phyloP scores from a whole-genome alignment of 2,329 filamentous ascomycete genomes.

The Dactylonectria macrodidyma region DNA sequence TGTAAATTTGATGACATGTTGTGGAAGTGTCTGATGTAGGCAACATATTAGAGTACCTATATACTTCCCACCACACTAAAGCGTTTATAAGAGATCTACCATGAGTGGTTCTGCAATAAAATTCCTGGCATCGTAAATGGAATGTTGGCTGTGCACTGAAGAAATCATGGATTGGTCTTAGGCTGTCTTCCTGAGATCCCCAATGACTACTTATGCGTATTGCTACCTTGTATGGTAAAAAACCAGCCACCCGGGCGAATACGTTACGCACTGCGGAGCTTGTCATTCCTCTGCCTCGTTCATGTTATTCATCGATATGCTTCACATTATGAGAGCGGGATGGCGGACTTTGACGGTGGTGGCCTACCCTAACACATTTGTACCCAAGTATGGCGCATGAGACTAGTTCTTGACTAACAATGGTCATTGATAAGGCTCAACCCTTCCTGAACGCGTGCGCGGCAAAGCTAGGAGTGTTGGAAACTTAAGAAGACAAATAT shows the following conservation, averaged over 20 bases:
- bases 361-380: background rate
- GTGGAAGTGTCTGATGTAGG: conserved; percentile 55
- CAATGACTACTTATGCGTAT: too few relatives aligned
- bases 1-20: conserved; percentile 56
- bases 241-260: background rate
- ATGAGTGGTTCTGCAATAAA: too few relatives aligned
- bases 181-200: too few relatives aligned
- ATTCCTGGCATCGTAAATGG: too few relatives aligned
- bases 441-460: background rate
- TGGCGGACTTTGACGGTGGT: background rate
- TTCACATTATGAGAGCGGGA: background rate
- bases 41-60: too few relatives aligned
- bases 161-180: too few relatives aligned
- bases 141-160: too few relatives aligned
- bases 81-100: too few relatives aligned
- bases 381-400: background rate
- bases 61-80: too few relatives aligned
- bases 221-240: background rate
- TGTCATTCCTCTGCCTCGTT: background rate
- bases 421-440: background rate
- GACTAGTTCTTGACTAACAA: too few relatives aligned
- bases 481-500: background rate
- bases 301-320: background rate
- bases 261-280: too few relatives aligned
- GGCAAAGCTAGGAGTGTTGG: background rate